These are phyloP conservation scores for Irineochytrium annulatum DNA, from an alignment of 192 early-diverging fungal species.

Conservation along the genomic window DNA sequence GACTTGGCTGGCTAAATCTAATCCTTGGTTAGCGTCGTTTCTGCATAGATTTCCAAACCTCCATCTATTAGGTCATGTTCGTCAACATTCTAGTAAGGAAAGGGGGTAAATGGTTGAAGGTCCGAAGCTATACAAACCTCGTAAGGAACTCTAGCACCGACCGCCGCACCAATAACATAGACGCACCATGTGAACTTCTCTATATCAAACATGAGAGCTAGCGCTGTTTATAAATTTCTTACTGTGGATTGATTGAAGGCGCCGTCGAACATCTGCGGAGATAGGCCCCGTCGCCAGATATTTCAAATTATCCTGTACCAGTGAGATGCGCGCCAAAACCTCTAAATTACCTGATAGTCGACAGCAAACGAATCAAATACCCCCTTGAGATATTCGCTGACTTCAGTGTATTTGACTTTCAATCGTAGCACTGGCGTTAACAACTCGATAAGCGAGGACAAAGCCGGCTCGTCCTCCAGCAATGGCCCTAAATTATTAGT, in stretches of 20 bases:
- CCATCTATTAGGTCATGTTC: conserved; percentile 79
- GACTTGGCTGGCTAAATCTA: no score
- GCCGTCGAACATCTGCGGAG: background rate
- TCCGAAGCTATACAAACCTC: background rate
- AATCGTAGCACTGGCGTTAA: conserved; percentile 64
- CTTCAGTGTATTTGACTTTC: conserved; percentile 53
- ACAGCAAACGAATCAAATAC: conserved; percentile 56
- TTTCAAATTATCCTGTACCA: conserved; percentile 5
- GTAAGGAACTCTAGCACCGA: conserved; percentile 33
- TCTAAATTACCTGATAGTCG: conserved; percentile 54
- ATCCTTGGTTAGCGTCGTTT: no score
- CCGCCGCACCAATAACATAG: conserved; percentile 65
- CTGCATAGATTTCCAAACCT: no score
- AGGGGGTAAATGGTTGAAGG: conserved; percentile 13
- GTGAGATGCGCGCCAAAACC: conserved; percentile 4
- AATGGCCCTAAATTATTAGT: conserved; percentile 42
- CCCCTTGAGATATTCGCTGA: conserved; percentile 44
- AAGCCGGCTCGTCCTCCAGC: conserved; percentile 62
- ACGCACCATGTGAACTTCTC: conserved; percentile 76
- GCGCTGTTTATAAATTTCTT: background rate
- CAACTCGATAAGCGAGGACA: conserved; percentile 66
- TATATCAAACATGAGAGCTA: conserved; percentile 6
- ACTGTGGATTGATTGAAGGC: background rate
- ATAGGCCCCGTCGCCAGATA: conserved; percentile 5
- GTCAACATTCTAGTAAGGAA: conserved; percentile 67